Conservation (phyloP, 169 alveolate genomes). For the Cryptosporidium felis region DNA sequence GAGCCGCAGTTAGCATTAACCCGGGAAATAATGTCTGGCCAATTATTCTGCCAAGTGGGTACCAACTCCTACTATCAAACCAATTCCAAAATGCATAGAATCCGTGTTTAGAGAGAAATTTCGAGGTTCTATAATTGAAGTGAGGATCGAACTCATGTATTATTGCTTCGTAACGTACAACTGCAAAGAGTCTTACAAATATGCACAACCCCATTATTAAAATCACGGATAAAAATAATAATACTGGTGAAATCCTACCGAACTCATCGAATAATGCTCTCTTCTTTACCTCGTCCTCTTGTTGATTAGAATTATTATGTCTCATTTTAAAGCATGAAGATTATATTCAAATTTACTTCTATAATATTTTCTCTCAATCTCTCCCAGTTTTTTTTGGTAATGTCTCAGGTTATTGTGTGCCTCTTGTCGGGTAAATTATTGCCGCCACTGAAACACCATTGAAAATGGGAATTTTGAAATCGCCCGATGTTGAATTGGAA, state of each 20-base stretch:
- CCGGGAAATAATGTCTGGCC: constrained; percentile 99
- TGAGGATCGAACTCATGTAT: constrained; percentile 99
- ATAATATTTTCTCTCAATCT: no score
- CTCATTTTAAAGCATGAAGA: no score
- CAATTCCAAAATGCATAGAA: constrained; percentile 95
- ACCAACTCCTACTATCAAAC: constrained; percentile 95
- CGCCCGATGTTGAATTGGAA: neutral
- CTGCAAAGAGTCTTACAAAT: constrained; percentile 93
- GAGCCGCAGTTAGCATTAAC: constrained; percentile 93
- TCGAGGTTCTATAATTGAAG: constrained; percentile 96
- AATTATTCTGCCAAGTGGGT: constrained; percentile 97
- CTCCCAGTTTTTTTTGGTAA: no score
- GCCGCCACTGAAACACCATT: constrained; percentile 13
- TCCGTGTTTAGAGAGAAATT: constrained; percentile 91
- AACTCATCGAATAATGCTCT: constrained; percentile 4
- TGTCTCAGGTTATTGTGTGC: constrained; percentile 15
- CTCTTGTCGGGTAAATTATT: constrained; percentile 49
- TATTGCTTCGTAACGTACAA: constrained; percentile 93
- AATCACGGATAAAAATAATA: constrained; percentile 37
- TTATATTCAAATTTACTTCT: no score
- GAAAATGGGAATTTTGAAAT: constrained; percentile 3
- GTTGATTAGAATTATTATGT: no score
- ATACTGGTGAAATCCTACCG: constrained; percentile 53
- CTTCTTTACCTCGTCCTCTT: no score
- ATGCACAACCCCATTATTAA: constrained; percentile 77